Base-by-base conservation (phyloP, 805 yeast genomes). In the Maudiozyma barnettii region DNA sequence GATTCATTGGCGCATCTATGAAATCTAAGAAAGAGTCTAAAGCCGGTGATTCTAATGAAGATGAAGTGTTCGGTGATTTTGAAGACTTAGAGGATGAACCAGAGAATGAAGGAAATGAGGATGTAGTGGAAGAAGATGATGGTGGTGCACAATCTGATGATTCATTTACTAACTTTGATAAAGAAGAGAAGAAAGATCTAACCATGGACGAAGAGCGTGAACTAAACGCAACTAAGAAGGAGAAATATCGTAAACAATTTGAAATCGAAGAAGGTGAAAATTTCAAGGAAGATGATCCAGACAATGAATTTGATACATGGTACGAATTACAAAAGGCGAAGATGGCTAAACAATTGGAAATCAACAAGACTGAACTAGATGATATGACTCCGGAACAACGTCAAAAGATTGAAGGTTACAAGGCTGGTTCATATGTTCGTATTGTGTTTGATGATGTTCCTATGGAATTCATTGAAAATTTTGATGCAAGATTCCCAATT, bases 241-340 rank as follows among this genome's bases (percentile, higher is more conserved):
- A 90, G 53, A 82, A 85, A 58, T 73, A 91, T 49, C 81, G 89
- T 50, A 73, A 86, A 58, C 97, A 93, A 62, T 88, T 93, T 60
- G 98, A 93, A 49, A 55, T 65, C 63, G 76, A 73, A 49, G 81
- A 77, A 53, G 82, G 79, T 48, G 80, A 79, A 41, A 82, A 79
- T 49, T 78, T 79, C 54, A 86, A 85, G 16, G 88, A 81, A 22
- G 86, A 82, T 52, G 95, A 87, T 52, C 86, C 86, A 12, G 89
- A 85, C 61, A 75, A 76, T 50, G 95, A 85, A 60, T 88, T 87
- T 48, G 97, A 91, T 58, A 89, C 96, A 0, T 93, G 99, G 99
- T 93, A 91, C 64, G 98, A 91, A 64, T 79, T 84, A 65, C 97
- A 93, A 66, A 93, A 93, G 71, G 95, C 95, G 51, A 91, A 90